Percentiles rank a stretch among this genome's conserved stretches.
Evolutionary conservation across 73 alveolate species (phyloP).

Genomic region (Paramecium bursaria): DNA sequence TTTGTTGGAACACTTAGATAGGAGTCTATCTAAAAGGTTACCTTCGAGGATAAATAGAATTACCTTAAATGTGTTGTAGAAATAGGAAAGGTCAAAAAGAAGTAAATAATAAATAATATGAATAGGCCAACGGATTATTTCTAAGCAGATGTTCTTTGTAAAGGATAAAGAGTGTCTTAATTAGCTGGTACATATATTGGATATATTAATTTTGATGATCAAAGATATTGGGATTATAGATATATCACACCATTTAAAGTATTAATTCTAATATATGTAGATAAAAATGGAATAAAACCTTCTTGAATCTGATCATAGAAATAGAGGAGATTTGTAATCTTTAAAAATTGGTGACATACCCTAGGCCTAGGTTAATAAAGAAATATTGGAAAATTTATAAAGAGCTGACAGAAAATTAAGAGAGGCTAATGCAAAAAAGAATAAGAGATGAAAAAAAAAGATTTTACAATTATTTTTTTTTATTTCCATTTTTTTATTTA

Average conservation of each 20-base stretch:
- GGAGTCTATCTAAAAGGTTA: constrained; percentile 74
- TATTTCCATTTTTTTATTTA: too few species aligned
- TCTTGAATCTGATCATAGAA: constrained; percentile 75
- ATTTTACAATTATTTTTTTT: too few species aligned
- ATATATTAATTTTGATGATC: constrained; percentile 92
- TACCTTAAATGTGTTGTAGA: constrained; percentile 70
- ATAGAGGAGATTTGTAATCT: constrained; percentile 59
- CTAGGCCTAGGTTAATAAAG: constrained; percentile 84
- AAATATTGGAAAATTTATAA: constrained; percentile 76
- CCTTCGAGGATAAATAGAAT: constrained; percentile 74
- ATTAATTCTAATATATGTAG: constrained; percentile 20
- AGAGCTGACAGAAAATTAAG: constrained; percentile 64
- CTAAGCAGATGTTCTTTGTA: constrained; percentile 80
- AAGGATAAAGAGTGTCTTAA: constrained; percentile 71
- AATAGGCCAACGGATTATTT: constrained; percentile 83
- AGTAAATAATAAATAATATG: constrained; percentile 42
- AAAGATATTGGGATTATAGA: constrained; percentile 96
- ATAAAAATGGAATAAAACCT: constrained; percentile 74
- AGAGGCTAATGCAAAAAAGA: constrained; percentile 51
- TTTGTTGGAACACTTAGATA: constrained; percentile 83
- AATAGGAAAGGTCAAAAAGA: constrained; percentile 74
- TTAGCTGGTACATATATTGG: constrained; percentile 94
- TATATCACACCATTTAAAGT: constrained; percentile 64
- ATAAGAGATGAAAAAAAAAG: too few species aligned
- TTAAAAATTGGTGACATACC: constrained; percentile 82